Base-by-base conservation (phyloP, 441 rosid species). In the Gossypium laxum region DNA sequence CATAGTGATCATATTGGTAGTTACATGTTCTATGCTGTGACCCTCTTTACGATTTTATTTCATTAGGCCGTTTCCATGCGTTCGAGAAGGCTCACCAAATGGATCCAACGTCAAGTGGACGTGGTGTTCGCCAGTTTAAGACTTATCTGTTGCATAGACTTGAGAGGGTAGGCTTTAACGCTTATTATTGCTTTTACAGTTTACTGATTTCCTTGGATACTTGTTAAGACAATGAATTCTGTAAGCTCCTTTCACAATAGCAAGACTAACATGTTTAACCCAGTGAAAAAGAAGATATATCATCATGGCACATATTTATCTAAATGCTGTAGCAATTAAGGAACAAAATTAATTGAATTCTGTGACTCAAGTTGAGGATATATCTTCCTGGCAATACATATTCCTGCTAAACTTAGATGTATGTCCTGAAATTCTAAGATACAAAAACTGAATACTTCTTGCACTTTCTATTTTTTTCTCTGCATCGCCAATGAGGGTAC, bases 41-140 rank as follows among this genome's bases (percentile, higher is more conserved):
- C 21, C 57, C 57, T 66, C 26, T 50, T 28, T 15, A 10, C 28
- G 41, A 4, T 68, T 51, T 71, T 34, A 18, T 74, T 30, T 57
- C 17, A 70, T 67, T 76, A 95, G 98, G 99, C 80, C 98, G 98
- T 54, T 89, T 95, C 83, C 89, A 85, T 76, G 99, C 96, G 12
- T 88, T 89, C 43, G 98, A 95, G 86, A 89, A 71, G 83, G 94
- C 96, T 83, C 97, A 92, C 73, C 75, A 2, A 72, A 81, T 81
- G 89, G 98, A 92, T 74, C 91, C 88, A 48, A 57, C 75, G 0
- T 88, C 99, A 30, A 54, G 62, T 70, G 99, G 99, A 74, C 87
- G 93, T 15, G 98, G 99, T 50, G 96, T 92, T 28, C 95, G 97
- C 61, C 98, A 95, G 72, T 95, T 91, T 75, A 95, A 92, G 91